Base-by-base conservation (phyloP, 306 rosid genomes). In the Canavalia ensiformis region DNA sequence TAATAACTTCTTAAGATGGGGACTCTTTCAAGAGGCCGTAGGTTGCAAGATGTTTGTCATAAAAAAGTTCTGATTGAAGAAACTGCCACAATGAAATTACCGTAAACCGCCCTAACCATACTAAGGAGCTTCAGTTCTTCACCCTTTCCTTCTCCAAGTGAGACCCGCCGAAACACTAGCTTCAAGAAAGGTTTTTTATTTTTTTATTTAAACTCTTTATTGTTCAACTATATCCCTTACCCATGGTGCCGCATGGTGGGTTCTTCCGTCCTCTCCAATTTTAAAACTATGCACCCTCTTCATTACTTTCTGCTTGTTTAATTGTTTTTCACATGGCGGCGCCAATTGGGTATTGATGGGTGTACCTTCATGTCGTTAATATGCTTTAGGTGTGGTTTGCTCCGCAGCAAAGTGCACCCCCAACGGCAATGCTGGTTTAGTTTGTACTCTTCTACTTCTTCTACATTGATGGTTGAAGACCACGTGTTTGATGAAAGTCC, bases 401-500 rank as follows among this genome's bases (percentile, higher is more conserved):
- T 78, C 74, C 78, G 52, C 13, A 56, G 74, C 54, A 69, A 66
- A 76, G 39, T 56, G 28, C 63, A 51, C 77, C 62, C 72, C 37
- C 64, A 49, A 9, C 57, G 31, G 54, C 79, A 25, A 67, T 74
- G 73, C 7, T 51, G 87, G 35, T 45, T 76, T 33, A 84, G 90
- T 75, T 62, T 59, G 3, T 83, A 69, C 33, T 80, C 45, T 10
- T 37, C 87, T 68, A 81, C 88, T 81, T 70, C 88, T 78, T 76
- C 87, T 0, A 87, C 89, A 39, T 57, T 90, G 82, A 46, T 81
- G 55, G 68, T 47, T 2, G 93, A 85, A 42, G 87, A 89, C 75
- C 68, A 46, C 4, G 65, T 84, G 85, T 86, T 87, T 44, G 91
- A 86, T 13, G 90, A 90, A 84, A 77, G 80, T 85, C 85, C 89